Conservation (phyloP, 352 stramenopile species). For the Stramenopiles sp. region DNA sequence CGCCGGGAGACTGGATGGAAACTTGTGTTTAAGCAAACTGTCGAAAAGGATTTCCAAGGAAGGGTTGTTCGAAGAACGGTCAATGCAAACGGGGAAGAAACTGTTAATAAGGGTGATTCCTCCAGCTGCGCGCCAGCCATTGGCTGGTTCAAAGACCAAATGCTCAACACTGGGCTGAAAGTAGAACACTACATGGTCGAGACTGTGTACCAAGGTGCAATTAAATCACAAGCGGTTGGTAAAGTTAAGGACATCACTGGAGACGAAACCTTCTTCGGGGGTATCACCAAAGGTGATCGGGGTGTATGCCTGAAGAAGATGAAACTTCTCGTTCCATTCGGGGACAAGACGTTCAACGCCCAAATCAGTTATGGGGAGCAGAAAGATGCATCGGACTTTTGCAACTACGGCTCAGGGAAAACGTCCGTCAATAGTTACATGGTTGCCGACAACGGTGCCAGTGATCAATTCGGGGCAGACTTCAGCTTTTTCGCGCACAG, state of each 20-base stretch:
- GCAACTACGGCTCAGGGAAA: background rate
- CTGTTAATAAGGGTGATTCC: background rate
- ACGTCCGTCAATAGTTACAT: background rate
- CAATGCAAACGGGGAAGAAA: background rate
- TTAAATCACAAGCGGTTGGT: background rate
- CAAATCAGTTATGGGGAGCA: background rate
- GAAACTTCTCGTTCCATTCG: background rate
- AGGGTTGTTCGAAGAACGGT: background rate
- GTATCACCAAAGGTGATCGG: background rate
- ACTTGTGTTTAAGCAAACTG: background rate
- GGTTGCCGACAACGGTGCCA: background rate
- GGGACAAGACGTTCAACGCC: background rate
- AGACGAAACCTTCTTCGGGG: background rate
- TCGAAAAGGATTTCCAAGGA: background rate
- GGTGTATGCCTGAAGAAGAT: background rate
- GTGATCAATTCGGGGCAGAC: background rate
- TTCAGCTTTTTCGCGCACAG: background rate
- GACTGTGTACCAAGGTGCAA: background rate
- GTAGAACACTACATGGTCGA: background rate
- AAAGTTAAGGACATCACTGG: background rate
- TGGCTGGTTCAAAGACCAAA: background rate
- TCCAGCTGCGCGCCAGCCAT: background rate
- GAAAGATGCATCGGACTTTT: background rate
- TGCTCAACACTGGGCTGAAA: background rate
- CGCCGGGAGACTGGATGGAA: background rate